A percentile compares a stretch with the other conserved stretches of the same genome.
These are phyloP conservation scores for Akanthomyces muscarius DNA, from an alignment of 2,329 filamentous ascomycete genomes.

Conservation along the genomic window DNA sequence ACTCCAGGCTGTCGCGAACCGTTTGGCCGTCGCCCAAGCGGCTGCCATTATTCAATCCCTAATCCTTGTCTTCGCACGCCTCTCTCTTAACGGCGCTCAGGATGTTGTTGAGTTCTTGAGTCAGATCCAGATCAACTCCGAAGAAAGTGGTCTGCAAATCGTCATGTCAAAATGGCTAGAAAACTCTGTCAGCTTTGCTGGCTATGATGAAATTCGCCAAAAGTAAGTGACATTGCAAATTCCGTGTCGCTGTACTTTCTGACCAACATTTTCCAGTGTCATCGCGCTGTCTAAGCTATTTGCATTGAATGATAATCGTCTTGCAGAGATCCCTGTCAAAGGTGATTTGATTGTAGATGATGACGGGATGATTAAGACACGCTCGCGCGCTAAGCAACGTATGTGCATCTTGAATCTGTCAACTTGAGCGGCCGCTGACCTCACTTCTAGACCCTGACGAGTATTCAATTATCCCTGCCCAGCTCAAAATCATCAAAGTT, in stretches of 20 bases:
- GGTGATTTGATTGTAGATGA: constrained; percentile 84
- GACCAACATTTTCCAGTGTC: constrained; percentile 51
- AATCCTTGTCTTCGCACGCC: constrained; percentile 88
- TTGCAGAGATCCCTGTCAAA: constrained; percentile 78
- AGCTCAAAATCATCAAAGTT: constrained; percentile 94
- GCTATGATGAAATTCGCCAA: constrained; percentile 94
- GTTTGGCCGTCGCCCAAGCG: constrained; percentile 76
- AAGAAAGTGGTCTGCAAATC: constrained; percentile 77
- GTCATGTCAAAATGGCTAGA: constrained; percentile 95
- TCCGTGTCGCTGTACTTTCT: background rate
- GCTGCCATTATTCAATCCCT: constrained; percentile 92
- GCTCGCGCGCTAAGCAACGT: constrained; percentile 83
- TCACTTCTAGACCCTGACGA: constrained; percentile 64
- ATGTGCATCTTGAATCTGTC: constrained; percentile 30
- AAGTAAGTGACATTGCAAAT: constrained; percentile 59
- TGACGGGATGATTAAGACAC: constrained; percentile 80
- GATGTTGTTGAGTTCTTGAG: constrained; percentile 92
- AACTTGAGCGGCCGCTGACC: constrained; percentile 22
- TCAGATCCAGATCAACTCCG: constrained; percentile 69
- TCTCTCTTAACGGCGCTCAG: constrained; percentile 77
- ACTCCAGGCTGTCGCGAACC: constrained; percentile 79
- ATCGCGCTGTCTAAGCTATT: constrained; percentile 92
- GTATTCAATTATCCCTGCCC: constrained; percentile 81
- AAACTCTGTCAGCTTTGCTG: constrained; percentile 95
- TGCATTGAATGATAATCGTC: constrained; percentile 74